Evolutionary conservation across 805 yeast genomes (phyloP), one percentile per base, ranked within the genome.

Genomic region (Starmerella stigmatis): DNA sequence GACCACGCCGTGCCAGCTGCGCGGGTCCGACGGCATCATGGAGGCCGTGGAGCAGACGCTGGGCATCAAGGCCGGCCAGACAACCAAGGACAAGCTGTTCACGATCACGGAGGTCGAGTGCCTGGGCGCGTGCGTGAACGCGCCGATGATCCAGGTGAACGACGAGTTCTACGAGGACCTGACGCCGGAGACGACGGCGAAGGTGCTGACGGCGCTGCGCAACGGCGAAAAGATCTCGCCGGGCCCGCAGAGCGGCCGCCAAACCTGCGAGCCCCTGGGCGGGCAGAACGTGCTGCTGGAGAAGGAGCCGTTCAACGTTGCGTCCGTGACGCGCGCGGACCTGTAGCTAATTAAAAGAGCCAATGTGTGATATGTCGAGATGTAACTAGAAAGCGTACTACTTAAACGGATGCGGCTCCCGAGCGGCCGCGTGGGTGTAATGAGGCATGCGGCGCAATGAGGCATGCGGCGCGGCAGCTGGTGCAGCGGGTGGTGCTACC

Each of bases 41-140:
- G 72, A 74, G 41, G 81, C 89, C 28, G 72, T 83, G 46, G 71
- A 74, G 58, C 64, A 67, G 32, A 74, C 75, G 56, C 71, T 84
- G 52, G 69, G 74, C 47, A 68, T 81, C 60, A 71, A 76, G 61
- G 84, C 86, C 8, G 92, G 92, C 50, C 78, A 83, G 62, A 83
- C 88, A 43, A 80, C 89, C 26, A 60, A 66, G 12, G 94, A 85
- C 66, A 77, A 77, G 29, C 64, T 79, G 54, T 84, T 84, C 70
- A 81, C 94, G 15, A 67, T 84, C 51, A 84, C 82, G 58, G 94
- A 84, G 64, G 94, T 84, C 51, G 94, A 84, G 67, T 84, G 94
- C 66, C 74, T 83, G 41, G 94, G 94, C 47, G 94, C 94, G 3
- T 84, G 94, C 71, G 86, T 84, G 41, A 84, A 84, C 63, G 94